These are phyloP conservation scores for Boletus rubropictus DNA, from an alignment of 768 basidiomycete species.

Conservation along the genomic window DNA sequence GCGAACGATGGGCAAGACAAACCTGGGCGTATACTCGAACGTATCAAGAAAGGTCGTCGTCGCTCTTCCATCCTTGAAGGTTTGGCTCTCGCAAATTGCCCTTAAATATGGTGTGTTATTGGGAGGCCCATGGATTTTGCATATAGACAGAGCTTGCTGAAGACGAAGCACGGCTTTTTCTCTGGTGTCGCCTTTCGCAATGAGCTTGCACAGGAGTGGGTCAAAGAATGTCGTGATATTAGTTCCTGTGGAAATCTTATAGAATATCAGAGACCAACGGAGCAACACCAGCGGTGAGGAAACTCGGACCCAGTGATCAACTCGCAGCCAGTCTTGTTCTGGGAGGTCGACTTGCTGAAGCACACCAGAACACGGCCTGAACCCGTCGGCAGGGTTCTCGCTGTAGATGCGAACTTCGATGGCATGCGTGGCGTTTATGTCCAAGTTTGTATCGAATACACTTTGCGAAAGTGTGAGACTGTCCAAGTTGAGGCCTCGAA, in stretches of 20 bases:
- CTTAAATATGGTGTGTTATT: constrained; percentile 53
- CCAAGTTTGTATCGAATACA: constrained; percentile 29
- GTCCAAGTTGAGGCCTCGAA: constrained; percentile 13
- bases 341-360: constrained; percentile 50
- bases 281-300: constrained; percentile 1
- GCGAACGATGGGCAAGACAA: not conserved
- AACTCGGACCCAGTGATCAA: constrained; percentile 51
- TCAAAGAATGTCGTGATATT: constrained; percentile 51
- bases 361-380: constrained; percentile 55
- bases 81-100: constrained; percentile 36
- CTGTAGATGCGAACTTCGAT: constrained; percentile 58
- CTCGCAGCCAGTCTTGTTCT: constrained; percentile 45
- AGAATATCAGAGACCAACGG: not conserved
- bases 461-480: constrained; percentile 34
- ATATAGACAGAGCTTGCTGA: constrained; percentile 31
- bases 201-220: constrained; percentile 54
- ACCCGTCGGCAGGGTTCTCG: constrained; percentile 54
- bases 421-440: constrained; percentile 29
- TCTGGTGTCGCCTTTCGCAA: constrained; percentile 45
- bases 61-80: constrained; percentile 39
- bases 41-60: constrained; percentile 46
- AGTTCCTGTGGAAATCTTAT: constrained; percentile 46
- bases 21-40: constrained; percentile 42
- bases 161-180: constrained; percentile 43
- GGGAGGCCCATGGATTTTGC: constrained; percentile 49